Percentiles rank a stretch among this genome's conserved stretches.
phyloP scores from a whole-genome alignment of 1,139 yeast species.

The Taphrina pruni region DNA sequence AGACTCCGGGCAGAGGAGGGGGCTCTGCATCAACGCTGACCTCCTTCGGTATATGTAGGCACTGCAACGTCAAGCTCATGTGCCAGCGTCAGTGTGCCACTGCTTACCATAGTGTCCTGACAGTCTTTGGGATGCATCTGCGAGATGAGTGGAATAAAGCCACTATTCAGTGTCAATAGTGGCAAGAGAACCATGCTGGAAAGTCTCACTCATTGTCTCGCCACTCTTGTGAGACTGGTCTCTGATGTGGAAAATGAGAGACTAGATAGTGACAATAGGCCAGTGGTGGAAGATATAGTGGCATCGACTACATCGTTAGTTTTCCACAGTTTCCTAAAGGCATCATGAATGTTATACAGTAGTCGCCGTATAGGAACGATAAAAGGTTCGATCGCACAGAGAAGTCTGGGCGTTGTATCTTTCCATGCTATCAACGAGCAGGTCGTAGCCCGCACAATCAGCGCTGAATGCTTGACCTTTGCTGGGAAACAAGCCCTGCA shows the following conservation, averaged over 20 bases:
- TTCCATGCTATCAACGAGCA: constrained; percentile 33
- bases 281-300: constrained; percentile 26
- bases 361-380: constrained; percentile 31
- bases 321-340: too few relatives aligned
- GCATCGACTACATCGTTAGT: constrained; percentile 5
- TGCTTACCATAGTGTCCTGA: constrained; percentile 18
- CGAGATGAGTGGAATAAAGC: constrained; percentile 24
- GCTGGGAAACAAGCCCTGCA: constrained; percentile 3
- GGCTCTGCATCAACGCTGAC: constrained; percentile 15
- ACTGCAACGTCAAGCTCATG: neutral
- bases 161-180: neutral
- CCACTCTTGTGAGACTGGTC: constrained; percentile 15
- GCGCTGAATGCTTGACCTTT: constrained; percentile 19
- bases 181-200: neutral
- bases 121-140: constrained; percentile 34
- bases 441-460: constrained; percentile 32
- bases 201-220: constrained; percentile 23
- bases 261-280: constrained; percentile 36
- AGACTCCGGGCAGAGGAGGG: constrained; percentile 34
- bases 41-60: constrained; percentile 14
- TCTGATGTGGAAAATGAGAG: constrained; percentile 5
- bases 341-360: constrained; percentile 5
- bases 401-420: constrained; percentile 1
- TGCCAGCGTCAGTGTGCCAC: too few relatives aligned
- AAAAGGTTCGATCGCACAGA: constrained; percentile 20